Evolutionary conservation across 176 grass and related monocot species (phyloP), one percentile per base, ranked within the genome.

Genomic region (Thalia dealbata): DNA sequence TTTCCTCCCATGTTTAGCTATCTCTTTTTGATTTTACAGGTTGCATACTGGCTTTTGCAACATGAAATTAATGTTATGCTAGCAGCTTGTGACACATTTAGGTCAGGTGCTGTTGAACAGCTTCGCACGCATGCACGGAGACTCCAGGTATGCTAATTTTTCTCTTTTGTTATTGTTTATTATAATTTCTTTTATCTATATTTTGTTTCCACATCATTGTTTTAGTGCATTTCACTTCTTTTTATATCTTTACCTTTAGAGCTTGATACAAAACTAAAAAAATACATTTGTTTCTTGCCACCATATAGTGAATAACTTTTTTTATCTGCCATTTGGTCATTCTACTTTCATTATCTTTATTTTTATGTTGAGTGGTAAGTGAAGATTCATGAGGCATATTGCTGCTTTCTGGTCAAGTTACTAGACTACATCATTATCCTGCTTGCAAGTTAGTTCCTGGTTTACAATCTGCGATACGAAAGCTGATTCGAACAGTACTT

Each of bases 1-100:
- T n/a, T n/a, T 11, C 18, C 9, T 67, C 32, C 18, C n/a, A 42
- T 67, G 24, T 15, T 7, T 32, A 22, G n/a, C 4, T 43, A 52
- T 38, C 24, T 21, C 32, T 77, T 19, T 35, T 42, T 68, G 21
- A 26, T 29, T 69, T 3, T 62, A 27, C 82, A 96, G 89, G 89
- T 97, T 69, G 89, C 93, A 27, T 97, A 97, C 76, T 97, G 93
- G 93, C 87, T 92, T 79, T 74, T 84, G 68, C 93, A 97, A 81
- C 93, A 97, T 83, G 78, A 97, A 76, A 76, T 92, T 54, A 92
- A 83, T 84, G 93, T 91, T 65, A 97, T 84, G 68, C 76, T 97
- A 50, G 93, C 89, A 77, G 87, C 93, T 38, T 97, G 93, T 62
- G 89, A 92, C 79, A 92, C 93, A 59, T 97, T 97, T 22, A 88